A percentile compares a stretch with the other conserved stretches of the same genome.
Conservation (phyloP, 116 monocot species). For the Phalaenopsis hybrid region DNA sequence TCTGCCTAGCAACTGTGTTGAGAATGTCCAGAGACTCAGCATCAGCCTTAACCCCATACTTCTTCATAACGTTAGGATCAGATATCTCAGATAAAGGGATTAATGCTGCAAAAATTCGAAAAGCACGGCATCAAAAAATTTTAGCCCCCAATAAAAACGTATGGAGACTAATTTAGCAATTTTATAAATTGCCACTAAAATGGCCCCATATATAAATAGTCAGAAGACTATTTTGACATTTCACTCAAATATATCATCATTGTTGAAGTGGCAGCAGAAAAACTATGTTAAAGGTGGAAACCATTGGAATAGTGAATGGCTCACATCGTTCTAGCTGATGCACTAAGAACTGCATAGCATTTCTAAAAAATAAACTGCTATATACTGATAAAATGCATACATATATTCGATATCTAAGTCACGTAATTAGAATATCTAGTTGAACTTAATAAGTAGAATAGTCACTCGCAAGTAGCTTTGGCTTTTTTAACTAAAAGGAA, state of each 20-base stretch:
- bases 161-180: no score
- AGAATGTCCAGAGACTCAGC: conserved; percentile 60
- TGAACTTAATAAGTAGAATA: background rate
- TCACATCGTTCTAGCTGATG: background rate
- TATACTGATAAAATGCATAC: background rate
- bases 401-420: background rate
- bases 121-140: background rate
- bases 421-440: background rate
- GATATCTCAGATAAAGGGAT: conserved; percentile 69
- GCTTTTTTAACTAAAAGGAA: background rate
- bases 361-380: background rate
- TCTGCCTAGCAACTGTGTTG: conserved; percentile 46
- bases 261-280: background rate
- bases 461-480: background rate
- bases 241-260: background rate
- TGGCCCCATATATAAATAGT: no score
- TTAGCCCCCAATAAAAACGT: no score
- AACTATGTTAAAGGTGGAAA: background rate
- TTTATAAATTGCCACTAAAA: no score
- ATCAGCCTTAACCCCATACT: conserved; percentile 75
- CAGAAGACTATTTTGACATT: no score
- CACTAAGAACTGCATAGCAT: background rate
- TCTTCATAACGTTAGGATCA: conserved; percentile 46
- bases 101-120: conserved; percentile 34
- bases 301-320: background rate